Base-by-base conservation (phyloP, 306 rosid genomes). In the Purshia tridentata region DNA sequence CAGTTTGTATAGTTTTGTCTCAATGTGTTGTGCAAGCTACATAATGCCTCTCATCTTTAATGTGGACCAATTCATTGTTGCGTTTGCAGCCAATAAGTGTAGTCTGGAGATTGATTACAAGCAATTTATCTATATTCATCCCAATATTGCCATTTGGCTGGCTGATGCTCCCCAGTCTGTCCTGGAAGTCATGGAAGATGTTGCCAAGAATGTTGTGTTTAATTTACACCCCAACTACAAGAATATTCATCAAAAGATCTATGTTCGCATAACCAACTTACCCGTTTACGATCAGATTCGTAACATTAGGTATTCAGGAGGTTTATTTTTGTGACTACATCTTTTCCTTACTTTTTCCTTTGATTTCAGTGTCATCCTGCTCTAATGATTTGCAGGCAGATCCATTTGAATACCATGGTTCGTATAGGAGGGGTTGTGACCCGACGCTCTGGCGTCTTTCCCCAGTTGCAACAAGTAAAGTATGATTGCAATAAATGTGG, bases 391-490 rank as follows among this genome's bases (percentile, higher is more conserved):
- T 76, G 82, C 92, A 93, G 99, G 78, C 99, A 91, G 78, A 90
- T 94, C 64, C 99, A 94, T 84, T 81, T 94, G 88, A 94, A 94
- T 84, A 94, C 99, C 69, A 94, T 94, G 99, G 87, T 94, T 72
- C 99, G 99, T 51, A 94, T 94, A 41, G 99, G 99, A 70, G 99
- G 99, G 51, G 99, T 94, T 66, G 99, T 94, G 64, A 94, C 99
- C 20, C 84, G 99, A 19, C 97, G 99, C 11, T 89, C 99, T 0
- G 99, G 99, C 66, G 99, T 94, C 69, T 94, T 94, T 76, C 99
- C 99, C 74, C 99, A 94, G 80, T 70, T 94, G 86, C 99, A 94
- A 64, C 99, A 94, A 88, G 97, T 94, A 50, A 94, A 94, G 84
- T 94, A 91, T 81, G 99, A 94, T 80, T 94, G 99, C 81, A 86